Conservation (phyloP, 805 yeast genomes). For the Jamesozyma rosinii region DNA sequence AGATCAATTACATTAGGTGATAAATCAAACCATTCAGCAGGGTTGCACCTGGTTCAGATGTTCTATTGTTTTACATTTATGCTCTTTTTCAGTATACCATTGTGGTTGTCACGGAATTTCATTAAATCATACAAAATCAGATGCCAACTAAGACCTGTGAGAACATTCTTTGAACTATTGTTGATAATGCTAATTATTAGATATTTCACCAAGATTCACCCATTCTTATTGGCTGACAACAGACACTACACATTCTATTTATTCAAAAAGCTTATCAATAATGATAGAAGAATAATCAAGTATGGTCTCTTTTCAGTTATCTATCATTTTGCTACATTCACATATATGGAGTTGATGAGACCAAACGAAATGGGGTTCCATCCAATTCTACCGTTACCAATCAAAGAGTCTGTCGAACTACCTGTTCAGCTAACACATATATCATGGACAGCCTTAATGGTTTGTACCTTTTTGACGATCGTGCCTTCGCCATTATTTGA, state of each 20-base stretch:
- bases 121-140: slow-evolving; percentile 34
- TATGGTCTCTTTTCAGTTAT: slow-evolving; percentile 49
- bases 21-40: slow-evolving; percentile 68
- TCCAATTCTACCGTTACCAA: slow-evolving; percentile 31
- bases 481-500: slow-evolving; percentile 90
- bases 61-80: slow-evolving; percentile 68
- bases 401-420: slow-evolving; percentile 28
- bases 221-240: slow-evolving; percentile 87
- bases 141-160: slow-evolving; percentile 22
- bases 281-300: slow-evolving; percentile 37
- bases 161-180: slow-evolving; percentile 25
- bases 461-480: slow-evolving; percentile 50
- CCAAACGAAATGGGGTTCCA: slow-evolving; percentile 31
- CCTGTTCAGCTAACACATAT: slow-evolving; percentile 38
- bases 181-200: slow-evolving; percentile 41
- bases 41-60: slow-evolving; percentile 68
- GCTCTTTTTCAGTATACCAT: slow-evolving; percentile 58
- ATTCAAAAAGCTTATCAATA: slow-evolving; percentile 52
- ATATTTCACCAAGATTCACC: slow-evolving; percentile 68
- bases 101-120: slow-evolving; percentile 48
- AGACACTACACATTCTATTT: slow-evolving; percentile 88
- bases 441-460: slow-evolving; percentile 42
- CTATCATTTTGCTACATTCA: slow-evolving; percentile 51
- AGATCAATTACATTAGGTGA: slow-evolving; percentile 90
- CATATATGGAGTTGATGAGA: slow-evolving; percentile 31